Base-by-base conservation (phyloP, 2,329 filamentous ascomycete genomes). In the Cadophora sp. region DNA sequence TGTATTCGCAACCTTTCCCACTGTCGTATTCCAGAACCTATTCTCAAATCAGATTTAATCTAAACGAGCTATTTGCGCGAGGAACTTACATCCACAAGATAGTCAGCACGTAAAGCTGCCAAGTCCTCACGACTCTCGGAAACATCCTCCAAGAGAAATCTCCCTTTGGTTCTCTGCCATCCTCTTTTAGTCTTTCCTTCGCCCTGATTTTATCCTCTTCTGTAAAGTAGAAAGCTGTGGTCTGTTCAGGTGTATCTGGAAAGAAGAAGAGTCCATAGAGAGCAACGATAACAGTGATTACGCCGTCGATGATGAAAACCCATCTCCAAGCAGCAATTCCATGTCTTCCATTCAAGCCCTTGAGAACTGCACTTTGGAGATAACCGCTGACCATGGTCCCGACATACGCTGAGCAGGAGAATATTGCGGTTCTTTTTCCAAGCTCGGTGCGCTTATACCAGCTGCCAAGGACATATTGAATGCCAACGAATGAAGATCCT, bases 61-160 rank as follows among this genome's bases (percentile, higher is more conserved):
- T 11, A 45, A 30, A 36, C 14, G 7, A 41, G 8, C 9, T 6
- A 33, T 36, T 83, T 13, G 43, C 41, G 86, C 9, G 45, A 55
- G 27, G 27, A 30, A 30, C 76, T 91, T 48, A 64, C 64, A 66
- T 66, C 59, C 64, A 91, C 0, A 87, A 82, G 6, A 85, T 72
- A 4, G 86, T 83, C 70, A 91, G 89, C 1, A 86, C 86, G 81
- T 87, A 90, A 82, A 86, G 89, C 72, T 88, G 84, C 83, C 84
- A 88, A 0, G 86, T 87, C 0, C 79, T 78, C 13, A 89, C 80
- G 18, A 88, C 83, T 58, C 81, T 82, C 68, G 82, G 85, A 39
- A 82, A 72, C 71, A 90, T 88, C 4, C 68, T 67, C 69, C 80
- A 76, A 3, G 20, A 83, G 3, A 87, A 76, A 0, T 83, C 83